These are phyloP conservation scores for Berkeleyomyces basicola DNA, from an alignment of 2,329 filamentous ascomycete species.

Conservation along the genomic window DNA sequence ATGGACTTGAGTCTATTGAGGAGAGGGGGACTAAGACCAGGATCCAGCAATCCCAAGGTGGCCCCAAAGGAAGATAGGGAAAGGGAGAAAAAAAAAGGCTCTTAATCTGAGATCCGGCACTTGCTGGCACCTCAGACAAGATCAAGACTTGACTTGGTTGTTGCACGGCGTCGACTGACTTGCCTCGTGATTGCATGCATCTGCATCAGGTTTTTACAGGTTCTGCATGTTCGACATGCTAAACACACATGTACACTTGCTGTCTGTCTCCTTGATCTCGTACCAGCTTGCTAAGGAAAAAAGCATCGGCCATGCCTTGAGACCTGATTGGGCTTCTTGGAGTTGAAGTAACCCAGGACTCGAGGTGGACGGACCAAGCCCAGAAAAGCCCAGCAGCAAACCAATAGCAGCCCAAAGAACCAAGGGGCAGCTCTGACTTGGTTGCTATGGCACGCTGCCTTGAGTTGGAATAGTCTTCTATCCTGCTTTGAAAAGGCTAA, in stretches of 20 bases:
- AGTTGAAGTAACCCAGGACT: neutral
- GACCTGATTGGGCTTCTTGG: neutral
- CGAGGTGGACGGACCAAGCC: neutral
- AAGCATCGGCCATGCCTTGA: neutral
- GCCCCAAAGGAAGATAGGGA: neutral
- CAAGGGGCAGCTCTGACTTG: neutral
- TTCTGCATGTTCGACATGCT: neutral
- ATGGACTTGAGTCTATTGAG: neutral
- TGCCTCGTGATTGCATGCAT: constrained; percentile 5
- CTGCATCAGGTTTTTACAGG: neutral
- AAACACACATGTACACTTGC: neutral
- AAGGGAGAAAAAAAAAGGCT: neutral
- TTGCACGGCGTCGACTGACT: constrained; percentile 2
- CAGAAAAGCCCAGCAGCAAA: neutral
- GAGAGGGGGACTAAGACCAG: neutral
- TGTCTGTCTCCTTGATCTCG: neutral
- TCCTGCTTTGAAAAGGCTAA: neutral
- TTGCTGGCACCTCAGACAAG: neutral
- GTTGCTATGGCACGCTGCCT: neutral
- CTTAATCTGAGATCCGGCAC: neutral
- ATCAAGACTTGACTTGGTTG: too few species aligned
- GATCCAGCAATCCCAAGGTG: neutral
- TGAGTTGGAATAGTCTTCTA: neutral
- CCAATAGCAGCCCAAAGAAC: neutral
- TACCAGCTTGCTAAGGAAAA: neutral